phyloP scores from a whole-genome alignment of 1,139 yeast species.

The Pneumocystis carinii region DNA sequence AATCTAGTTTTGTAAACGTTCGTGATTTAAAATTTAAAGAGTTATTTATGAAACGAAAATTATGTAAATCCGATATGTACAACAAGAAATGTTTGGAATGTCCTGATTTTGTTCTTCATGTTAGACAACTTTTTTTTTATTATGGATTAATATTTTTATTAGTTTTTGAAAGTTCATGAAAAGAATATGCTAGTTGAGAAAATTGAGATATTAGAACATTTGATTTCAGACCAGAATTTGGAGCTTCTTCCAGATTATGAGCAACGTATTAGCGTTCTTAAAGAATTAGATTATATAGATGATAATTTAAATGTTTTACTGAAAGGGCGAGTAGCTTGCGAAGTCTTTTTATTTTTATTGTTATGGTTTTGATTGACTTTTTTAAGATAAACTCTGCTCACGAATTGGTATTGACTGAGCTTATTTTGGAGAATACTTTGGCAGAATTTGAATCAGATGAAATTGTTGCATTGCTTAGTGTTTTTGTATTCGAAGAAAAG shows the following conservation, averaged over 20 bases:
- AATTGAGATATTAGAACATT: conserved; percentile 41
- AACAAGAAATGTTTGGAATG: conserved; percentile 20
- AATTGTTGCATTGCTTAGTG: conserved; percentile 80
- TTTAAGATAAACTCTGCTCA: conserved; percentile 58
- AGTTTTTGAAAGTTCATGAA: conserved; percentile 25
- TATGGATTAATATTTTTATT: conserved; percentile 21
- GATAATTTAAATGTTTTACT: conserved; percentile 57
- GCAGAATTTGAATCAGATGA: conserved; percentile 93
- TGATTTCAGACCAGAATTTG: conserved; percentile 73
- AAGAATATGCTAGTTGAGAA: conserved; percentile 35
- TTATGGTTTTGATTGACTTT: not conserved
- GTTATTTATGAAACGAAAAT: conserved; percentile 32
- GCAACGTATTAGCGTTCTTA: conserved; percentile 65
- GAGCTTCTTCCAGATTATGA: conserved; percentile 88
- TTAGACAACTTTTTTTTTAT: conserved; percentile 8
- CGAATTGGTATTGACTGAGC: conserved; percentile 78
- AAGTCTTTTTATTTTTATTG: conserved; percentile 20
- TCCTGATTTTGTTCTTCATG: conserved; percentile 13
- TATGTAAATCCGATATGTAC: conserved; percentile 28
- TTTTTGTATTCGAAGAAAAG: conserved; percentile 84
- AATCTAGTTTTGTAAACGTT: conserved; percentile 14
- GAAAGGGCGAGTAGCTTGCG: conserved; percentile 80
- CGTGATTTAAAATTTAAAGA: conserved; percentile 23
- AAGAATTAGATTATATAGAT: conserved; percentile 65
- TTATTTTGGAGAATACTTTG: conserved; percentile 75